Evolutionary conservation across 108 stramenopile species (phyloP), one percentile per base, ranked within the genome.

Genomic region (Skeletonema marinoi): DNA sequence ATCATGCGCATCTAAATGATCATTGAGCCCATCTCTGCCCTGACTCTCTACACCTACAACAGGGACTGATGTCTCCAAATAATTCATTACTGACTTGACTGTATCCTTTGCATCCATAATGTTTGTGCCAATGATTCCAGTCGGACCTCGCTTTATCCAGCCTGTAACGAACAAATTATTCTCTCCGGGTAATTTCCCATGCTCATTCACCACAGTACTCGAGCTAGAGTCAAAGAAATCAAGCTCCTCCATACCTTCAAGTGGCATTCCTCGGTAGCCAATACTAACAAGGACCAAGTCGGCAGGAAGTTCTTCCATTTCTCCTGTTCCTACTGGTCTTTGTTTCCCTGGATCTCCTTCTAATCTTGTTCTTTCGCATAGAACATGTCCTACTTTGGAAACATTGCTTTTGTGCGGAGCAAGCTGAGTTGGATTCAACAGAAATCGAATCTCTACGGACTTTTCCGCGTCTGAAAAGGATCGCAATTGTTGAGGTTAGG

Each of bases 41-140:
- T 19, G 50, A 21, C 13, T 51, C 19, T 51, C 50, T 51, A 4
- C 50, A 19, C 19, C 19, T 16, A 17, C 31, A 38, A 21, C 4
- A 11, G 17, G 33, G 29, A 21, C 60, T 11, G 32, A 17, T 29
- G 48, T 30, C 2, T 41, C 11, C 32, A 32, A 2, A 38, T 65
- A 83, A 33, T 89, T 70, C 51, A 97, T 66, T 9, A 99, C 91
- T 10, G 95, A 75, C 13, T 77, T 83, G 1, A 98, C 98, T 8
- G 97, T 98, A 35, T 98, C 98, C 66, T 88, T 96, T 46, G 99
- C 98, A 78, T 93, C 92, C 46, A 75, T 35, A 17, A 88, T 88
- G 77, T 99, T 99, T 36, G 97, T 97, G 12, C 98, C 98, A 68
- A 99, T 98, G 58, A 99, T 99, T 4, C 98, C 99, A 16, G 77